phyloP scores from a whole-genome alignment of 2,329 filamentous ascomycete genomes.

The Penicillium fuscoglaucum region DNA sequence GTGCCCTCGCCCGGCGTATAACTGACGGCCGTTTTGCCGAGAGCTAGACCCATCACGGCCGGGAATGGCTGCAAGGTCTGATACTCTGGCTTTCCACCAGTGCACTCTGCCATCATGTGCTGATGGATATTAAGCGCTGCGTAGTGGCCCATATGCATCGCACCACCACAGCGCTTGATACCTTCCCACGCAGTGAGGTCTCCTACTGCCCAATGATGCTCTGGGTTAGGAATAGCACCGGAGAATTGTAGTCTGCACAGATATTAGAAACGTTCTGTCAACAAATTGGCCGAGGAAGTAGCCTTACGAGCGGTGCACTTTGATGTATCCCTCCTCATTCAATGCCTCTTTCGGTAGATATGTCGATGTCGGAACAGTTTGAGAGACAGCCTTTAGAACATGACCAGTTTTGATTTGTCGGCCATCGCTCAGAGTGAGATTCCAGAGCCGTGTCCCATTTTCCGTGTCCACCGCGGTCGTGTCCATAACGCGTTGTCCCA shows the following conservation, averaged over 20 bases:
- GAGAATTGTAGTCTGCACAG: conserved; percentile 55
- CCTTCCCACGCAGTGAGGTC: conserved; percentile 72
- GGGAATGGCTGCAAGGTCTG: conserved; percentile 56
- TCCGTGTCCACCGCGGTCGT: conserved; percentile 23
- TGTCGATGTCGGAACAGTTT: conserved; percentile 60
- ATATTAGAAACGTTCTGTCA: neutral
- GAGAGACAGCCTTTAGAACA: conserved; percentile 69
- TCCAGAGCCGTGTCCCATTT: conserved; percentile 21
- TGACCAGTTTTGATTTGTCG: conserved; percentile 61
- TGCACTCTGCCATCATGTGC: conserved; percentile 52
- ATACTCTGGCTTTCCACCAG: conserved; percentile 47
- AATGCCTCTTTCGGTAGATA: conserved; percentile 62
- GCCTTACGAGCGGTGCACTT: conserved; percentile 54
- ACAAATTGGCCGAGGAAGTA: neutral
- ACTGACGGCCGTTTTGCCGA: conserved; percentile 68
- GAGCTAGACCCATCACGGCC: conserved; percentile 68
- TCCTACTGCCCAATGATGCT: conserved; percentile 66
- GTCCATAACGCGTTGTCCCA: conserved; percentile 30
- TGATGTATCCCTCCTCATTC: conserved; percentile 66
- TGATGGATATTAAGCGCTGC: conserved; percentile 68
- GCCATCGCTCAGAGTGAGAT: conserved; percentile 62
- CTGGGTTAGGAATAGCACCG: conserved; percentile 55
- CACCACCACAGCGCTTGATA: conserved; percentile 75
- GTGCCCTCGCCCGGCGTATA: conserved; percentile 61
- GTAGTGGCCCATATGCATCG: conserved; percentile 71